Base-by-base conservation (phyloP, 371 early-diverging fungal species). In the Apophysomyces elegans region DNA sequence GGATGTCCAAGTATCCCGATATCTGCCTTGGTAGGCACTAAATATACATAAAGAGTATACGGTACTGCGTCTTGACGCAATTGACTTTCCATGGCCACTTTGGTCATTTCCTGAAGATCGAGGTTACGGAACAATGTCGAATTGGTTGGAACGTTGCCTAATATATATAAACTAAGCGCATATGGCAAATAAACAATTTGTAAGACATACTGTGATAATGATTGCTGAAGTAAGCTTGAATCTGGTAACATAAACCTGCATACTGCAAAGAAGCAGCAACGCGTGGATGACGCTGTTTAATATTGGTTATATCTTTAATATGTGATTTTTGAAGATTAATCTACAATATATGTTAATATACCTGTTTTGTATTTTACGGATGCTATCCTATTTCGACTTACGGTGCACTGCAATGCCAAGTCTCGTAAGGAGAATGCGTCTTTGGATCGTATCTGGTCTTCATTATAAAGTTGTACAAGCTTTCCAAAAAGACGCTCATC, bases 391-490 rank as follows among this genome's bases (percentile, higher is more conserved):
- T 26, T 26, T 45, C 46, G n/a, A 67, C 71, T 70, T 70, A 82
- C 80, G 8, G 88, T 84, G 58, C 92, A 91, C 64, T 90, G 93
- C 39, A 93, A 76, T 1, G 94, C 78, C 44, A 93, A 75, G 58
- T 93, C 94, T 11, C 93, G 87, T 36, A 93, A 73, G 38, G 87
- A 89, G 66, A 91, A 93, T 5, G 87, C 91, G 61, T 93, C 91
- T 66, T 78, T 79, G 8, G 92, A 89, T 62, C 85, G 78, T 37
- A 89, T 87, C 67, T 93, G 93, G 46, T 84, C 84, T 64, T 91
- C 90, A 63, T 91, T 91, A 69, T 91, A 93, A 58, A 93, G 73
- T 26, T 80, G 78, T 37, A 90, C 80, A 47, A 93, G 69, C 69
- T 90, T 88, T 21, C 79, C 83, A 74, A 93, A 87, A 56, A 91